phyloP scores from a whole-genome alignment of 768 basidiomycete species.

The Leccinellum rugosiceps region DNA sequence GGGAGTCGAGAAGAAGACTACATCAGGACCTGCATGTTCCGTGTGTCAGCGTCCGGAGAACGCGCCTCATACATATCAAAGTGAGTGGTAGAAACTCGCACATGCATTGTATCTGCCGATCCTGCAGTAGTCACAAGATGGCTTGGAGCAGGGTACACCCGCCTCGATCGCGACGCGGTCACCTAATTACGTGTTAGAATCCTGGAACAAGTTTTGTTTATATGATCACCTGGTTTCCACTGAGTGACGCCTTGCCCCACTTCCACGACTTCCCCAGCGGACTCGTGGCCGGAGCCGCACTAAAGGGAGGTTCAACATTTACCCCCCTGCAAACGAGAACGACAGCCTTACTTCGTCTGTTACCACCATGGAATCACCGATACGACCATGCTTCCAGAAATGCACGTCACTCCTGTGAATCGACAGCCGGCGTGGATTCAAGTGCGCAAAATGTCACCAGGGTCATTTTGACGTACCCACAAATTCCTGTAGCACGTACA shows the following conservation, averaged over 20 bases:
- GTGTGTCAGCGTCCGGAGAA: not conserved
- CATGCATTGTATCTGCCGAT: conserved; percentile 67
- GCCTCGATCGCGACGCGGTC: conserved; percentile 70
- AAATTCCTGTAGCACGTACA: conserved; percentile 67
- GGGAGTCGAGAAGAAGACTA: conserved; percentile 70
- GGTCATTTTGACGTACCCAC: conserved; percentile 44
- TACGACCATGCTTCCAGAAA: conserved; percentile 68
- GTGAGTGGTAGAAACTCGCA: conserved; percentile 6
- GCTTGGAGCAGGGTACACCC: conserved; percentile 63
- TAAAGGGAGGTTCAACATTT: conserved; percentile 17
- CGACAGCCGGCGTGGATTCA: not conserved
- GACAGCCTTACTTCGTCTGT: conserved; percentile 50
- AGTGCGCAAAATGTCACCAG: not conserved
- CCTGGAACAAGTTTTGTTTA: not conserved
- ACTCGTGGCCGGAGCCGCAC: conserved; percentile 72
- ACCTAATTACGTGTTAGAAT: conserved; percentile 32
- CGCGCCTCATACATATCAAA: not conserved
- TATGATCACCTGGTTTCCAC: conserved; percentile 52
- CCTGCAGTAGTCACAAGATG: conserved; percentile 58
- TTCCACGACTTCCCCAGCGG: conserved; percentile 63
- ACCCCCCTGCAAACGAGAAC: not conserved
- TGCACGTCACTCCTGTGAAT: conserved; percentile 61
- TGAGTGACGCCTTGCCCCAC: conserved; percentile 63
- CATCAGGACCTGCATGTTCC: conserved; percentile 31
- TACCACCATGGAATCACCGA: conserved; percentile 69